Evolutionary conservation across 202 grass and related monocot genomes (phyloP), one percentile per base, ranked within the genome.

Genomic region (Hordeum pubiflorum): DNA sequence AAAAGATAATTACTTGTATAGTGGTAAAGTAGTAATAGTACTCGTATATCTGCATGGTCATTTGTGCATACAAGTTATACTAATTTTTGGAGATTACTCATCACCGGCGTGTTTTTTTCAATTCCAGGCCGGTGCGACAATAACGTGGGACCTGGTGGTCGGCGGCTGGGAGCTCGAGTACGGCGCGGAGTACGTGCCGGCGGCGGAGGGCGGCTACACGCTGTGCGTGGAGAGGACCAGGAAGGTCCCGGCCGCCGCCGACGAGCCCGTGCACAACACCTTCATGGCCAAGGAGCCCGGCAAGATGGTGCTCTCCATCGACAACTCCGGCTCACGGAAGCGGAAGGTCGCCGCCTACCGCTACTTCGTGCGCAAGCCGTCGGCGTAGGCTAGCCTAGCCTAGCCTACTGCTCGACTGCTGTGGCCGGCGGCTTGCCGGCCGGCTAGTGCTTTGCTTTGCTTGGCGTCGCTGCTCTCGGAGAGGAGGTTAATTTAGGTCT

Each of bases 91-190:
- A 7, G 67, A 61, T 33, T 22, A 56, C n/a, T 39, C 50, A 6
- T 15, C 1, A 50, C 44, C 27, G n/a, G 0, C 27, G 20, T 66
- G 20, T 4, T 9, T 79, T 9, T 79, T 58, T 46, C 6, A 9
- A 70, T 69, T 84, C 10, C 85, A 99, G 96, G 90, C 88, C 9
- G 90, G 92, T 2, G 89, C 96, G 0, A 99, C 90, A 3, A 99
- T 99, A 69, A 89, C 92, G 11, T 99, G 92, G 96, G 96, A 99
- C 75, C 83, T 99, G 32, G 92, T 88, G 54, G 92, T 99, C 59
- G 96, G 90, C 0, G 92, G 92, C 5, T 99, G 96, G 96, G 92
- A 99, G 70, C 81, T 99, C 18, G 90, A 99, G 61, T 99, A 99
- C 66, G 92, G 96, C 76, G 96, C 96, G 0, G 90, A 95, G 87